Evolutionary conservation across 2,329 filamentous ascomycete genomes (phyloP).

Genomic region (Keithomyces neogunnii): DNA sequence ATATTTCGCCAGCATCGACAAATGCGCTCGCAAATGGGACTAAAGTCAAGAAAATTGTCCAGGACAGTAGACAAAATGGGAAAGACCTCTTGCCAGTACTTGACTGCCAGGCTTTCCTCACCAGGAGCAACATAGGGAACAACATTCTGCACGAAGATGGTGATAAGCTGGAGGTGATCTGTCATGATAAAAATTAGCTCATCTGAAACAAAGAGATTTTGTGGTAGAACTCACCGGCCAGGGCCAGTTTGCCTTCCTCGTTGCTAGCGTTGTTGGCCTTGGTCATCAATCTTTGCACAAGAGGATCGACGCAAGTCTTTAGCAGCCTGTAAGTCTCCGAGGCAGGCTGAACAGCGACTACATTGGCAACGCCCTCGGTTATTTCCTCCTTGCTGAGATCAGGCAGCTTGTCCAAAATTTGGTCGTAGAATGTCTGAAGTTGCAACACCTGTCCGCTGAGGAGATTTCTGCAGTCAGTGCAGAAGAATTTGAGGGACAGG

Average conservation of each 20-base stretch:
- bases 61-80: slow-evolving; percentile 79
- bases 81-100: slow-evolving; percentile 93
- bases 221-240: slow-evolving; percentile 56
- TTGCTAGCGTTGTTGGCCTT: slow-evolving; percentile 80
- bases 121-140: slow-evolving; percentile 65
- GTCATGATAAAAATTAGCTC: neutral
- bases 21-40: slow-evolving; percentile 85
- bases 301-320: slow-evolving; percentile 87
- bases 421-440: slow-evolving; percentile 86
- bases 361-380: slow-evolving; percentile 88
- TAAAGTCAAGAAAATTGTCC: slow-evolving; percentile 77
- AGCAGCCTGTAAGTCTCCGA: slow-evolving; percentile 75
- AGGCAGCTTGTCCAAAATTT: slow-evolving; percentile 78
- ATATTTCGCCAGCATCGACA: slow-evolving; percentile 96
- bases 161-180: slow-evolving; percentile 89
- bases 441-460: slow-evolving; percentile 77
- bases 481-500: slow-evolving; percentile 94
- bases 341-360: slow-evolving; percentile 77
- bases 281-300: slow-evolving; percentile 75
- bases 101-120: slow-evolving; percentile 81
- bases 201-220: neutral
- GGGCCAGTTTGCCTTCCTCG: slow-evolving; percentile 72
- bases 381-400: slow-evolving; percentile 87
- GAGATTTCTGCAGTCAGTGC: slow-evolving; percentile 84
- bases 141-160: slow-evolving; percentile 73